Evolutionary conservation across 1,284 basidiomycete genomes (phyloP).

Genomic region (Mycena sp.): DNA sequence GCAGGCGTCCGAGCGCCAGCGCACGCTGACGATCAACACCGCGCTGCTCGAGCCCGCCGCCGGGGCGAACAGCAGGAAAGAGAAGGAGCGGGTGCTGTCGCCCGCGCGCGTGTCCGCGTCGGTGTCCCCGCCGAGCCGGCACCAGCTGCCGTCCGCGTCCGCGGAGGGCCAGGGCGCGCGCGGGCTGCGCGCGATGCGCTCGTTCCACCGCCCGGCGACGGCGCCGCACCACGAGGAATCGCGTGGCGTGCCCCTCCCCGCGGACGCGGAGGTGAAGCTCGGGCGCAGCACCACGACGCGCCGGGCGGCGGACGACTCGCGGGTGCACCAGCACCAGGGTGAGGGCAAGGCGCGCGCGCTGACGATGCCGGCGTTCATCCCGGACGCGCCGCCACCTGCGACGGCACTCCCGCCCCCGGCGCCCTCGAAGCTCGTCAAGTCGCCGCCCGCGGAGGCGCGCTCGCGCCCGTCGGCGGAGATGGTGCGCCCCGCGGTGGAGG

Average conservation of each 20-base stretch:
- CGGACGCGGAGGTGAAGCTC: slow-evolving; percentile 26
- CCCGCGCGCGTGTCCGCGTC: slow-evolving; percentile 31
- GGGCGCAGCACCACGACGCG: slow-evolving; percentile 13
- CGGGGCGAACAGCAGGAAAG: slow-evolving; percentile 26
- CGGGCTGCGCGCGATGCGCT: slow-evolving; percentile 59
- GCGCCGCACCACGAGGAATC: slow-evolving; percentile 41
- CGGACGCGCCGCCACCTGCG: slow-evolving; percentile 8
- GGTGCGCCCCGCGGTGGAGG: not conserved
- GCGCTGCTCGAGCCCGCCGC: slow-evolving; percentile 28
- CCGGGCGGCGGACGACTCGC: slow-evolving; percentile 13
- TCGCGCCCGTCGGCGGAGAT: slow-evolving; percentile 17
- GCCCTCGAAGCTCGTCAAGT: not conserved
- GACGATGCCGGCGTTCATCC: slow-evolving; percentile 14
- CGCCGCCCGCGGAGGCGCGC: not conserved
- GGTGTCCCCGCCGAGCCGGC: slow-evolving; percentile 32
- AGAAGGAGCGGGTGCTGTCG: slow-evolving; percentile 28
- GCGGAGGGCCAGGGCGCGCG: slow-evolving; percentile 43
- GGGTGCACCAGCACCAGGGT: not conserved
- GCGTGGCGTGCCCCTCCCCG: slow-evolving; percentile 34
- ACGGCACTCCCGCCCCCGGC: too few relatives aligned
- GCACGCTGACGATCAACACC: slow-evolving; percentile 29
- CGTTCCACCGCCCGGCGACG: slow-evolving; percentile 61
- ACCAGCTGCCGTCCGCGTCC: slow-evolving; percentile 31
- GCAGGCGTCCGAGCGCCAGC: slow-evolving; percentile 16
- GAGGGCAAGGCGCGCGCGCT: slow-evolving; percentile 16